phyloP scores from a whole-genome alignment of 352 stramenopile species.

The Halophytophthora polymorphica region DNA sequence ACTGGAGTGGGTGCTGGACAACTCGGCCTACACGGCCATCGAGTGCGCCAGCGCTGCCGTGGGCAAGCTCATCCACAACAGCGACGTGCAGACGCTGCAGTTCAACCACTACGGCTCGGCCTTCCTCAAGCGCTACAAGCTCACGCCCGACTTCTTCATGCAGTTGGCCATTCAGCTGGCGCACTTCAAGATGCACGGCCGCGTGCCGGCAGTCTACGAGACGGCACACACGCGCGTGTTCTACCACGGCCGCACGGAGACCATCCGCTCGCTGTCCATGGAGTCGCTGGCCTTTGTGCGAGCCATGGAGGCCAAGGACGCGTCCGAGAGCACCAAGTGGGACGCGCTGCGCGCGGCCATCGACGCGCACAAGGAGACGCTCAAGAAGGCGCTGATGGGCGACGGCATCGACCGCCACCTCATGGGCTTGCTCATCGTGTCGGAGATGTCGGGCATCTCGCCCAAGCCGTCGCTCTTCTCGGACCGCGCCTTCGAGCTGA shows the following conservation, averaged over 20 bases:
- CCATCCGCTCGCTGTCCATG: constrained; percentile 84
- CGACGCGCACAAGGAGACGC: constrained; percentile 89
- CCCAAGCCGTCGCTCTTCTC: constrained; percentile 90
- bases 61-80: constrained; percentile 90
- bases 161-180: constrained; percentile 97
- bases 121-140: constrained; percentile 93
- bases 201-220: constrained; percentile 95
- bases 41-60: constrained; percentile 87
- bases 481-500: constrained; percentile 90
- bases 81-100: constrained; percentile 88
- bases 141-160: constrained; percentile 96
- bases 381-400: constrained; percentile 80
- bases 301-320: constrained; percentile 75
- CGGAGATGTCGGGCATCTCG: constrained; percentile 88
- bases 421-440: constrained; percentile 94
- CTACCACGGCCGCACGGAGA: constrained; percentile 95
- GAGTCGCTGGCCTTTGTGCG: constrained; percentile 91
- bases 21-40: constrained; percentile 75
- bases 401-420: constrained; percentile 95
- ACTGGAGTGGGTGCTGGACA: constrained; percentile 83
- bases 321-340: constrained; percentile 68
- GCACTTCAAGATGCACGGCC: constrained; percentile 94
- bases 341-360: constrained; percentile 88
- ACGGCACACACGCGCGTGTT: constrained; percentile 96
- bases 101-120: constrained; percentile 91